Evolutionary conservation across 1,284 basidiomycete species (phyloP), one percentile per base, ranked within the genome.

Genomic region (Lignosus rhinocerotis): DNA sequence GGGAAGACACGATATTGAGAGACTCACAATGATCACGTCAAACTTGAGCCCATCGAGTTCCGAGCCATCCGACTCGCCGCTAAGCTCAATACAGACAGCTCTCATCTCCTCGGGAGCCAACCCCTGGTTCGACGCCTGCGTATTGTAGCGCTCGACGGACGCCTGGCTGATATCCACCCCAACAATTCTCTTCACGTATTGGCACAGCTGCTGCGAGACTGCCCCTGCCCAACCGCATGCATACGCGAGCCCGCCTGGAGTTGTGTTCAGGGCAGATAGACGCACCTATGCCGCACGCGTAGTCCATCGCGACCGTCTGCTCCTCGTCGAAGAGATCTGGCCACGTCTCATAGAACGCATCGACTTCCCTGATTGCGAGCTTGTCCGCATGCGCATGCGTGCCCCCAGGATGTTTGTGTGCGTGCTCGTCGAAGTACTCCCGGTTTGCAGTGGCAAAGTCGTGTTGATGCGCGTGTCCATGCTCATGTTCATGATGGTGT

Each of bases 121-220:
- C 2, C 86, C 87, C 53, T 87, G 83, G 58, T 86, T 80, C 21
- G 63, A 63, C 1, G 81, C 82, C 19, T 77, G 74, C 41, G 72
- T 67, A 69, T 90, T 89, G 73, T 82, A 90, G n/a, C 73, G 71
- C 51, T 87, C 82, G 16, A 91, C 68, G 75, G 84, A 81, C 2
- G 69, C 78, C 59, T 83, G 80, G 67, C 84, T 87, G 67, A 90
- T 87, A 66, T 92, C 89, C 21, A 87, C 81, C 2, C 88, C 90
- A n/a, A 89, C 71, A 60, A 92, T 78, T 21, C 75, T 76, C 67
- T 81, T 85, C 43, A 78, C 77, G 59, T 84, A 70, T 6, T 82
- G 76, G 0, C 80, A 81, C 25, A 90, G 75, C 38, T 76, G 41
- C 51, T 51, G 45, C 11, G 56, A 58, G 33, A 58, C 52, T 17